phyloP scores from a whole-genome alignment of 2,329 filamentous ascomycete species.

The Knoxdaviesia capensis region DNA sequence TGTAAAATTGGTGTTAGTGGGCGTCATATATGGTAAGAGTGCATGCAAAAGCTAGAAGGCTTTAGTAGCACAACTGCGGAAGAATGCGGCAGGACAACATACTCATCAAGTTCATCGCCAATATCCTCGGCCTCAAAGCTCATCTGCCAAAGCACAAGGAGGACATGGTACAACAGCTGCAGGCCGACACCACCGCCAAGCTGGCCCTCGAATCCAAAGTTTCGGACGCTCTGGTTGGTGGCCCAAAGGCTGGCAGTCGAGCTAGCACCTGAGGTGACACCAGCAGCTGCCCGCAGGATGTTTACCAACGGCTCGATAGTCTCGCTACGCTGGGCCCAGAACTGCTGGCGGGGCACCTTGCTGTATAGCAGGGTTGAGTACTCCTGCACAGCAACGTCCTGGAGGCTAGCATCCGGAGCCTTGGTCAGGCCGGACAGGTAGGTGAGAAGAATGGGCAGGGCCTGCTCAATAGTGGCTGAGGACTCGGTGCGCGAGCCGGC shows the following conservation, averaged over 20 bases:
- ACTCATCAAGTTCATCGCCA: constrained; percentile 68
- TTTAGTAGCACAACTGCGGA: neutral
- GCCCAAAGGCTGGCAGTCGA: constrained; percentile 42
- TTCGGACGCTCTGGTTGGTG: constrained; percentile 28
- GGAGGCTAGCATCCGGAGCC: constrained; percentile 69
- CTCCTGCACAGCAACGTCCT: constrained; percentile 88
- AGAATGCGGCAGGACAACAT: constrained; percentile 14
- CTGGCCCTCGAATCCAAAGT: constrained; percentile 39
- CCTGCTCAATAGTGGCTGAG: constrained; percentile 47
- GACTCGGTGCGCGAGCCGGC: constrained; percentile 43
- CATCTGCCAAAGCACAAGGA: constrained; percentile 88
- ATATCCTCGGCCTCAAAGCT: constrained; percentile 72
- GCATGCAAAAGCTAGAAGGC: neutral
- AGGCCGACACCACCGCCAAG: constrained; percentile 71
- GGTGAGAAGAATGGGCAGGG: constrained; percentile 63
- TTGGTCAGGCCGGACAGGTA: constrained; percentile 74
- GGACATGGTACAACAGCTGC: constrained; percentile 82
- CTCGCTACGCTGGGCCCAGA: constrained; percentile 81
- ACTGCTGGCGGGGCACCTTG: constrained; percentile 52
- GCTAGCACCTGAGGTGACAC: constrained; percentile 45
- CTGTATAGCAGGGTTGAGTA: constrained; percentile 72
- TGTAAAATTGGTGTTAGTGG: constrained; percentile 14
- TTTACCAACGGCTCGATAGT: constrained; percentile 66
- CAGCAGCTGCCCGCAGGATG: constrained; percentile 61
- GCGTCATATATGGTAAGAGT: neutral